Base-by-base conservation (phyloP, 306 rosid genomes). In the Adenanthera pavonina region DNA sequence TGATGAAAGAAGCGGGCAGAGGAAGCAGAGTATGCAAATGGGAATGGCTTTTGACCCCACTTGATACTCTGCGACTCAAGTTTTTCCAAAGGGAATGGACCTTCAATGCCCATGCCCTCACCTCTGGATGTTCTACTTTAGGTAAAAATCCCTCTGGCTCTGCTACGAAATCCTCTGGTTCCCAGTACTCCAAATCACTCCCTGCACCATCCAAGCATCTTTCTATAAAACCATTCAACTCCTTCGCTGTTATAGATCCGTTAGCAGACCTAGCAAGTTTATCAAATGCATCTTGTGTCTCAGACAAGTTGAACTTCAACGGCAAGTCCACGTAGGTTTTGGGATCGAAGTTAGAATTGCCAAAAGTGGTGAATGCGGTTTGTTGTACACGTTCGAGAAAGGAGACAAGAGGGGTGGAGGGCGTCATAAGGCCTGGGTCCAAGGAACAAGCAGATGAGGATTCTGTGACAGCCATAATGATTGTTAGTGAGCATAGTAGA, bases 1-100 rank as follows among this genome's bases (percentile, higher is more conserved):
- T 80, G 2, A 93, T 69, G 35, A 69, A 49, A 6, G 84, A 77
- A 74, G 20, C 43, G 0, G 90, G 88, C 53, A 95, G 87, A 71
- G 99, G 97, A 72, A 93, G 91, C 75, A 93, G 77, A 25, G 99
- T 93, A 80, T 91, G 92, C 6, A 82, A 16, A 30, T 86, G 81
- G 3, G 98, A 96, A n/a, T 71, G 83, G 25, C 69, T 54, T 44
- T 52, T 34, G 3, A 93, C 93, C 69, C 65, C 80, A 53, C 30
- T 43, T 6, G 90, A 88, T 15, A 84, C 76, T 75, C 82, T 87
- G 30, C 99, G 76, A 56, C 88, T 88, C 81, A 95, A 72, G 74
- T 89, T 92, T 86, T 84, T 95, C 99, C 98, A 93, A 16, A 87
- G 88, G 2, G 87, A 83, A 82, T 95, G 98, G 40, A 95, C 86